Evolutionary conservation across 208 protist genomes (phyloP).

Genomic region (Strigomonas oncopelti): DNA sequence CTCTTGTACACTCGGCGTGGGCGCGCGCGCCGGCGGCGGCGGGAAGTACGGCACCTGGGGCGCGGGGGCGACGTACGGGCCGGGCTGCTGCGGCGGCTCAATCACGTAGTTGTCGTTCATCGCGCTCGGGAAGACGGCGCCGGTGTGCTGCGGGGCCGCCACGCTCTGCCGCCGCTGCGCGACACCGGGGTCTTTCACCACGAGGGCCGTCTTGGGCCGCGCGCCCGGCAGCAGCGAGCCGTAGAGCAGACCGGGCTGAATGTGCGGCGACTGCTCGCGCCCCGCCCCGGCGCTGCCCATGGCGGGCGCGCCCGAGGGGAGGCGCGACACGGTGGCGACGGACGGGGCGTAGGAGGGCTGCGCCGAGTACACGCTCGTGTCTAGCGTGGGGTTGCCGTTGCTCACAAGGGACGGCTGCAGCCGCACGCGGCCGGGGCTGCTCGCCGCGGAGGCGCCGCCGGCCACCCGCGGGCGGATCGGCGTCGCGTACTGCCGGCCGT

Average conservation of each 20-base stretch:
- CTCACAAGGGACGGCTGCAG: neutral
- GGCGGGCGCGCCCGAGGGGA: conserved; percentile 11
- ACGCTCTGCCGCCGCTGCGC: conserved; percentile 2
- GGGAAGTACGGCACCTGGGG: neutral
- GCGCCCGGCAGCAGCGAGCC: conserved; percentile 52
- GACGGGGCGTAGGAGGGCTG: neutral
- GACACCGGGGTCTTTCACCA: conserved; percentile 21
- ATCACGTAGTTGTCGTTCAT: conserved; percentile 4
- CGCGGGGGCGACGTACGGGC: neutral
- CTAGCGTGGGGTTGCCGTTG: neutral
- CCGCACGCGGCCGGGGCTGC: neutral
- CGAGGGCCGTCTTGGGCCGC: conserved; percentile 32
- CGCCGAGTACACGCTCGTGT: neutral
- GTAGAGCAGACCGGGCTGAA: conserved; percentile 54
- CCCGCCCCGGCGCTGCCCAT: neutral
- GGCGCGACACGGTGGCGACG: neutral
- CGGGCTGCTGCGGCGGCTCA: neutral
- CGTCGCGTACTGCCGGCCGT: neutral
- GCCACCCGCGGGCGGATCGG: neutral
- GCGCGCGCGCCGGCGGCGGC: conserved; percentile 13
- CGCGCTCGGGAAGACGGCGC: neutral
- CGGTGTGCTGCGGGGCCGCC: conserved; percentile 5
- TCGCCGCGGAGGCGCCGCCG: too few relatives aligned
- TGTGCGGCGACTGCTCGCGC: conserved; percentile 8
- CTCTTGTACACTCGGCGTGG: too few relatives aligned